These are phyloP conservation scores for Rubia balearica DNA, from an alignment of 305 asterid genomes.

Conservation along the genomic window DNA sequence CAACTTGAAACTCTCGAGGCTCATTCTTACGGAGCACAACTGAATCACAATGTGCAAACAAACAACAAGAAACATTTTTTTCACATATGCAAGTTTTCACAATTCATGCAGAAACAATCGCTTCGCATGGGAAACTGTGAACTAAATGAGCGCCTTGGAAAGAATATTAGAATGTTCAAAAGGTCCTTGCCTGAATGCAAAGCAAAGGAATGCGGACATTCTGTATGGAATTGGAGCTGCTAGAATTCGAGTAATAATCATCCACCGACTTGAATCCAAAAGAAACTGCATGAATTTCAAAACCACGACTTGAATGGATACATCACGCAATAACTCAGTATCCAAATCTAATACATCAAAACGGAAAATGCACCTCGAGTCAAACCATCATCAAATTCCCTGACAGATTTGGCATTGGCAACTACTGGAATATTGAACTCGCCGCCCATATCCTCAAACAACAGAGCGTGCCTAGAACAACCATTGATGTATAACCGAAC, in stretches of 20 bases:
- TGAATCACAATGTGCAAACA: background rate
- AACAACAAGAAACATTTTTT: background rate
- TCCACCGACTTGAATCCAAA: slow-evolving; percentile 96
- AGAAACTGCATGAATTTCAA: slow-evolving; percentile 51
- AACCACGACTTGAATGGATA: slow-evolving; percentile 6
- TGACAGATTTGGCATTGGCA: slow-evolving; percentile 72
- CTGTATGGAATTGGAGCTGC: slow-evolving; percentile 83
- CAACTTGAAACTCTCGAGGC: background rate
- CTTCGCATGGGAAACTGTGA: too few species aligned
- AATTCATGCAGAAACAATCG: background rate
- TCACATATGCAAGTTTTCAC: background rate
- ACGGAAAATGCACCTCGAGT: slow-evolving; percentile 60
- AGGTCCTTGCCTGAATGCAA: slow-evolving; percentile 77
- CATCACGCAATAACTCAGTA: slow-evolving; percentile 10
- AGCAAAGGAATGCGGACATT: slow-evolving; percentile 67
- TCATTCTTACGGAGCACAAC: background rate
- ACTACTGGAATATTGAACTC: slow-evolving; percentile 72
- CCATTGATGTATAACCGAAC: slow-evolving; percentile 3
- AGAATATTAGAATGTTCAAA: slow-evolving; percentile 1
- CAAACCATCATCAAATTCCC: slow-evolving; percentile 88
- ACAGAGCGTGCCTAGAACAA: slow-evolving; percentile 65
- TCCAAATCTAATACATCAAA: slow-evolving; percentile 17
- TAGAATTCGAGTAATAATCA: slow-evolving; percentile 85
- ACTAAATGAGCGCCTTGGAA: background rate
- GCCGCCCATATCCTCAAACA: slow-evolving; percentile 82